Base-by-base conservation (phyloP, 2,329 filamentous ascomycete species). In the Beauveria sp. region DNA sequence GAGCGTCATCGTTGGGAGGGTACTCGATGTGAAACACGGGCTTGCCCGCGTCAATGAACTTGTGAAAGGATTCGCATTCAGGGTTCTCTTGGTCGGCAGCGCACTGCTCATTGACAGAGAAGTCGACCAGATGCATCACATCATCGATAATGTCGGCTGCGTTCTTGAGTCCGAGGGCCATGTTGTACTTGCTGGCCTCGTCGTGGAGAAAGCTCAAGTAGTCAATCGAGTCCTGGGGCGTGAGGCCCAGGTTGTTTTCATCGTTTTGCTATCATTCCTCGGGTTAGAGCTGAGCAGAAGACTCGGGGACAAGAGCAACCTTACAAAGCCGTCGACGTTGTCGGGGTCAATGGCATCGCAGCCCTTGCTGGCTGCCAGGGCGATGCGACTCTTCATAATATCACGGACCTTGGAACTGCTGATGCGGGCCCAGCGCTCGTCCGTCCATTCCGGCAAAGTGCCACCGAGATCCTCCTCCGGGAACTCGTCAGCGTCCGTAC, bases 1-100 rank as follows among this genome's bases (percentile, higher is more conserved):
- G 62, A 64, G 76, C 69, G 63, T 73, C 64, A 22, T 64, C 62
- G 3, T 66, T 55, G 3, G 70, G 67, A 22, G 85, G 85, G 67
- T 90, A 90, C 73, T 90, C 88, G 64, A 90, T 88, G 69, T 89
- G 83, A 70, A 90, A 89, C 37, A 90, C 87, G 2, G 87, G 86
- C 71, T 90, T 89, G 37, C 78, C 76, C 6, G 79, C 80, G 10
- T 78, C 67, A 61, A 86, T 79, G 67, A 89, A 89, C 3, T 79
- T 71, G 2, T 74, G 71, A 69, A 84, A 89, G 2, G 72, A 78
- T 41, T 75, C 73, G 68, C 87, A 89, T 69, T 90, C 86, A 5
- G 73, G 62, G 66, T 83, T 83, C 69, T 86, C 66, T 18, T 80
- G 78, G 66, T 83, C 83, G 69, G 86, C 66, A n/a, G 80, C 78